phyloP scores from a whole-genome alignment of 495 filamentous ascomycete species.

The Hypoxylon subgilvum region DNA sequence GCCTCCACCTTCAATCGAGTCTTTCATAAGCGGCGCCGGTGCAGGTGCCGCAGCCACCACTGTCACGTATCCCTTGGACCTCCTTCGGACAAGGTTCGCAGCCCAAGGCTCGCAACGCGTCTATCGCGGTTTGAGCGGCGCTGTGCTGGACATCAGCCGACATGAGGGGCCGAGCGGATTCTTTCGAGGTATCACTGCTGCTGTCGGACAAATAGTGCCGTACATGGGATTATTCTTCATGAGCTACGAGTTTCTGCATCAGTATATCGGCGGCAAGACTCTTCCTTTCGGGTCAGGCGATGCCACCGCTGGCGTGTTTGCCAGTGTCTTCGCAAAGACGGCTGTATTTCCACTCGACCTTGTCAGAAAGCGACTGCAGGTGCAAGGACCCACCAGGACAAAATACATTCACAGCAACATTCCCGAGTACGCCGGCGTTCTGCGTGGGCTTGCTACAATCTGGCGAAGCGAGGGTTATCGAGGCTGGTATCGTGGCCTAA shows the following conservation, averaged over 20 bases:
- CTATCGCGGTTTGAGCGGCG: slow-evolving; percentile 70
- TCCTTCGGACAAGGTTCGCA: slow-evolving; percentile 92
- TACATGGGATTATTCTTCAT: slow-evolving; percentile 98
- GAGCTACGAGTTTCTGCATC: slow-evolving; percentile 75
- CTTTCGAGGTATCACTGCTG: slow-evolving; percentile 83
- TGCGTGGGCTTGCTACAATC: slow-evolving; percentile 66
- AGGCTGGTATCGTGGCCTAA: slow-evolving; percentile 86
- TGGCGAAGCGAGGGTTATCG: slow-evolving; percentile 73
- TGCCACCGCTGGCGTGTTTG: slow-evolving; percentile 78
- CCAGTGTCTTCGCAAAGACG: slow-evolving; percentile 82
- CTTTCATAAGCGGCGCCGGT: slow-evolving; percentile 78
- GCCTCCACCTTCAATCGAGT: slow-evolving; percentile 61
- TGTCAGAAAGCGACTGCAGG: slow-evolving; percentile 89
- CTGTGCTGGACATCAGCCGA: slow-evolving; percentile 71
- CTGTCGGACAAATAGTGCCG: slow-evolving; percentile 83
- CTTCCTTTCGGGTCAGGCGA: slow-evolving; percentile 78
- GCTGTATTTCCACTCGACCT: slow-evolving; percentile 93
- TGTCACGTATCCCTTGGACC: slow-evolving; percentile 88
- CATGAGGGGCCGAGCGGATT: slow-evolving; percentile 80
- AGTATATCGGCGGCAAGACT: slow-evolving; percentile 56
- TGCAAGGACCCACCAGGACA: slow-evolving; percentile 84
- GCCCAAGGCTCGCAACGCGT: slow-evolving; percentile 84
- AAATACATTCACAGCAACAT: slow-evolving; percentile 87
- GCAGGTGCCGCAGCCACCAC: slow-evolving; percentile 83
- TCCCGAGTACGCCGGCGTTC: slow-evolving; percentile 76